Conservation (phyloP, 768 basidiomycete species). For the Tricholoma terreum region DNA sequence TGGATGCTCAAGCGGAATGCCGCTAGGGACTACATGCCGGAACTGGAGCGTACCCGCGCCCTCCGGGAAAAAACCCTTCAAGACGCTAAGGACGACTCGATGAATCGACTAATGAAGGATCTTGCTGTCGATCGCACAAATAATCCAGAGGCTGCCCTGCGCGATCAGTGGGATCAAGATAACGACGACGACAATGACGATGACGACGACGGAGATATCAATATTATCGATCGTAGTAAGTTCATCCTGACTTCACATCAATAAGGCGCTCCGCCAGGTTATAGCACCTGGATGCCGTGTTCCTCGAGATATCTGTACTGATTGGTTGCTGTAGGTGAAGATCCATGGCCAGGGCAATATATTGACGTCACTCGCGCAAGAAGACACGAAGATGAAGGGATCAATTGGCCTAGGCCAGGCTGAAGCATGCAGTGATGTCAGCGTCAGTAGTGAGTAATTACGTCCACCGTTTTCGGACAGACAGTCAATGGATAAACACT, state of each 20-base stretch:
- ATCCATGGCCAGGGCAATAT: slow-evolving; percentile 69
- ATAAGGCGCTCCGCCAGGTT: background rate
- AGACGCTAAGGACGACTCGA: slow-evolving; percentile 69
- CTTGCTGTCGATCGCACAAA: slow-evolving; percentile 67
- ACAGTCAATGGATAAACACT: slow-evolving; percentile 5
- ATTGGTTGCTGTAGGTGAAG: slow-evolving; percentile 48
- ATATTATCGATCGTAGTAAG: slow-evolving; percentile 74
- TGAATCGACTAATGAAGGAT: slow-evolving; percentile 77
- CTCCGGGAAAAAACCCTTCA: slow-evolving; percentile 62
- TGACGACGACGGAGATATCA: slow-evolving; percentile 47
- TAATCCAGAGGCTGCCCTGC: slow-evolving; percentile 53
- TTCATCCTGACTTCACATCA: slow-evolving; percentile 36
- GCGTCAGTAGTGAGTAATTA: background rate
- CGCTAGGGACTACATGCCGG: slow-evolving; percentile 85
- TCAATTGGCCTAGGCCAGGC: slow-evolving; percentile 73
- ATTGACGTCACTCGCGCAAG: slow-evolving; percentile 67
- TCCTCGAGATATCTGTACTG: slow-evolving; percentile 7
- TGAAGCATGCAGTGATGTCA: slow-evolving; percentile 21
- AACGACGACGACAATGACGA: slow-evolving; percentile 55
- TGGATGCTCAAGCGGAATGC: slow-evolving; percentile 3
- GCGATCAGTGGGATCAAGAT: slow-evolving; percentile 63
- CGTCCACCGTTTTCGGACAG: background rate
- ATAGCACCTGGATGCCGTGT: slow-evolving; percentile 6
- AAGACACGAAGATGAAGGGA: slow-evolving; percentile 49
- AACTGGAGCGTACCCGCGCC: slow-evolving; percentile 69